Evolutionary conservation across 1,284 basidiomycete species (phyloP).

Genomic region (Sanghuangporus sanghuang): DNA sequence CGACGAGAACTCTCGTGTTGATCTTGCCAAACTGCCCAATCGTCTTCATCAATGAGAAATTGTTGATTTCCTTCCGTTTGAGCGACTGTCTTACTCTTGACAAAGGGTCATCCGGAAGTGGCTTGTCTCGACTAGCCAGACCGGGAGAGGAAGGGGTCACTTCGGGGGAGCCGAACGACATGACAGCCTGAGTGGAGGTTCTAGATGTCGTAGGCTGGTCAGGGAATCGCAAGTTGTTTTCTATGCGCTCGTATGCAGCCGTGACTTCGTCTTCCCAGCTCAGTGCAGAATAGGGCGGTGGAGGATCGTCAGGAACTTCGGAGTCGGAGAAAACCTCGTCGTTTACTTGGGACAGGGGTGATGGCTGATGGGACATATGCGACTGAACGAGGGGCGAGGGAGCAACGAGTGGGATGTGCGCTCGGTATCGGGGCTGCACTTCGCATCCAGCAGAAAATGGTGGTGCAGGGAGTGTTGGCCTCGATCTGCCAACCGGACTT

Average conservation of each 20-base stretch:
- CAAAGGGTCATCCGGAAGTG: neutral
- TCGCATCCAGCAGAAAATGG: neutral
- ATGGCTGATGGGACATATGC: neutral
- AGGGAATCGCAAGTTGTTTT: neutral
- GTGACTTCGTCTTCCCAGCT: conserved; percentile 5
- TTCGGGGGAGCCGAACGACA: neutral
- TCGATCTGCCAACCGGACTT: neutral
- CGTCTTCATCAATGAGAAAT: conserved; percentile 7
- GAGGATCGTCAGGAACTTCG: conserved; percentile 4
- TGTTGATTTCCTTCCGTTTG: conserved; percentile 11
- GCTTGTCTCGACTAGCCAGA: neutral
- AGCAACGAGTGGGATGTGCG: neutral
- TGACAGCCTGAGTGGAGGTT: neutral
- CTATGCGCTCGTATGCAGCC: neutral
- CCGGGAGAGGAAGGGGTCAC: neutral
- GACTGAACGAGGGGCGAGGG: neutral
- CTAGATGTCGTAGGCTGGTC: neutral
- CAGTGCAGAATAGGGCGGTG: conserved; percentile 8
- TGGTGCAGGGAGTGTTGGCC: neutral
- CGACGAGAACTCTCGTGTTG: conserved; percentile 9
- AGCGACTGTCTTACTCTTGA: conserved; percentile 5
- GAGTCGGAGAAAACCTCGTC: neutral
- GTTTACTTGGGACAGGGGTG: neutral
- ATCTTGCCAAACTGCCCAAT: conserved; percentile 7
- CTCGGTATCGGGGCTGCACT: neutral